Conservation (phyloP, 2,329 filamentous ascomycete genomes). For the Paecilomyces fulvus region DNA sequence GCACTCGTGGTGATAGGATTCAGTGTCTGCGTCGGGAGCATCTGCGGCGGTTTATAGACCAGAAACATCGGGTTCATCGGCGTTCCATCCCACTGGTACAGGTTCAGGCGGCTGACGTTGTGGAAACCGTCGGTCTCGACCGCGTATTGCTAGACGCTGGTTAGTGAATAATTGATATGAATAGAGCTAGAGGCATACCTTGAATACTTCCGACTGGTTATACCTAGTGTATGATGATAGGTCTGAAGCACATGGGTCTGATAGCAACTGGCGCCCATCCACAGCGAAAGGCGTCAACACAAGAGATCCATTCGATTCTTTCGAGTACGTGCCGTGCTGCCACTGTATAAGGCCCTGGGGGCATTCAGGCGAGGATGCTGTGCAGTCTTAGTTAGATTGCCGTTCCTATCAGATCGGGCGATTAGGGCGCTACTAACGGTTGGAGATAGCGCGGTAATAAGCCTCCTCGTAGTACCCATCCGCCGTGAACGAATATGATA, state of each 20-base stretch:
- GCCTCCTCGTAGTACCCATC: slow-evolving; percentile 62
- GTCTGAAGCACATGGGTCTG: slow-evolving; percentile 53
- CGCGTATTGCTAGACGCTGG: slow-evolving; percentile 27
- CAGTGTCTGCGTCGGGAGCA: slow-evolving; percentile 61
- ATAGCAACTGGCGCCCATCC: slow-evolving; percentile 60
- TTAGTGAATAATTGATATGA: slow-evolving; percentile 3
- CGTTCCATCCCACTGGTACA: slow-evolving; percentile 55
- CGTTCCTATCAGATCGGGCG: not conserved
- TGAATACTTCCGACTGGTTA: slow-evolving; percentile 55
- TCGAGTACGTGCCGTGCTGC: slow-evolving; percentile 59
- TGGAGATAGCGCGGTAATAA: slow-evolving; percentile 60
- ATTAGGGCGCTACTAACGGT: slow-evolving; percentile 45
- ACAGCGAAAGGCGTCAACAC: slow-evolving; percentile 52
- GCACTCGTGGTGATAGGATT: slow-evolving; percentile 42
- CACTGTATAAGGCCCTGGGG: slow-evolving; percentile 61
- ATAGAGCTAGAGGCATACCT: slow-evolving; percentile 35
- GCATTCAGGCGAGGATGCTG: slow-evolving; percentile 53
- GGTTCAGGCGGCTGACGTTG: slow-evolving; percentile 53
- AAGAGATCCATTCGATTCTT: slow-evolving; percentile 51
- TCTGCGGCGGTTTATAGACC: slow-evolving; percentile 53
- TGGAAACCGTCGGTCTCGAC: slow-evolving; percentile 52
- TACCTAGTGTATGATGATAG: slow-evolving; percentile 56
- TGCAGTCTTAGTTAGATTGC: slow-evolving; percentile 9
- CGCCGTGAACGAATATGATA: slow-evolving; percentile 64
- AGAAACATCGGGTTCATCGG: slow-evolving; percentile 62